phyloP scores from a whole-genome alignment of 345 rosid species.

The Salix suchowensis region DNA sequence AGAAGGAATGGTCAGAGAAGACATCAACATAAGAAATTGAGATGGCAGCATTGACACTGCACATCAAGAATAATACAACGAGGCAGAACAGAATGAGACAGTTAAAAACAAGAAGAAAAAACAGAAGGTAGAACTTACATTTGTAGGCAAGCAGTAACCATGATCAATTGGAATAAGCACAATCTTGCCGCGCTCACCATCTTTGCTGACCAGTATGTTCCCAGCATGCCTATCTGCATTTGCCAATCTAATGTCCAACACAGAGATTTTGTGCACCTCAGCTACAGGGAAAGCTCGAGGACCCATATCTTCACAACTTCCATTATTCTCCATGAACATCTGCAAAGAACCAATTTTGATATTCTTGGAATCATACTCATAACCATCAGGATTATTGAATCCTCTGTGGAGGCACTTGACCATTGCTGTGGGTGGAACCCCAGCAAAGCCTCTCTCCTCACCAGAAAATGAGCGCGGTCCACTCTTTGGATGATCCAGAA shows the following conservation, averaged over 20 bases:
- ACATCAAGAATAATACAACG: neutral
- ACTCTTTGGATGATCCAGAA: conserved; percentile 63
- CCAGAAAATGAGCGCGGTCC: conserved; percentile 31
- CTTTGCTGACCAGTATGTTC: conserved; percentile 67
- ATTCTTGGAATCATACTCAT: conserved; percentile 31
- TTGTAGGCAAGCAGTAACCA: conserved; percentile 84
- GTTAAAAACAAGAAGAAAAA: neutral
- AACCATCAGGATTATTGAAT: conserved; percentile 66
- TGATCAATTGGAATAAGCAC: conserved; percentile 81
- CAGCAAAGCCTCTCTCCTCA: conserved; percentile 61
- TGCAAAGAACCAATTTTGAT: conserved; percentile 78
- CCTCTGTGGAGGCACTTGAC: conserved; percentile 71
- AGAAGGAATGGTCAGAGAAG: too few species aligned
- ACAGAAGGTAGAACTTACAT: conserved; percentile 38
- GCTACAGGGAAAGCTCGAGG: conserved; percentile 58
- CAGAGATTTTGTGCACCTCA: conserved; percentile 85
- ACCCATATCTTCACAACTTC: conserved; percentile 94
- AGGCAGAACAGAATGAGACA: neutral
- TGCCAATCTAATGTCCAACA: conserved; percentile 85
- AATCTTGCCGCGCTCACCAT: conserved; percentile 36
- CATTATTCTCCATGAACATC: conserved; percentile 62
- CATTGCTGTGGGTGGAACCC: conserved; percentile 81
- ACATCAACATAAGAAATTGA: neutral
- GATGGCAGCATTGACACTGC: neutral
- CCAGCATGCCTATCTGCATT: conserved; percentile 95